A percentile compares a stretch with the other conserved stretches of the same genome.
Conservation (phyloP, 148 eudicot species). For the Linanthus parryae region DNA sequence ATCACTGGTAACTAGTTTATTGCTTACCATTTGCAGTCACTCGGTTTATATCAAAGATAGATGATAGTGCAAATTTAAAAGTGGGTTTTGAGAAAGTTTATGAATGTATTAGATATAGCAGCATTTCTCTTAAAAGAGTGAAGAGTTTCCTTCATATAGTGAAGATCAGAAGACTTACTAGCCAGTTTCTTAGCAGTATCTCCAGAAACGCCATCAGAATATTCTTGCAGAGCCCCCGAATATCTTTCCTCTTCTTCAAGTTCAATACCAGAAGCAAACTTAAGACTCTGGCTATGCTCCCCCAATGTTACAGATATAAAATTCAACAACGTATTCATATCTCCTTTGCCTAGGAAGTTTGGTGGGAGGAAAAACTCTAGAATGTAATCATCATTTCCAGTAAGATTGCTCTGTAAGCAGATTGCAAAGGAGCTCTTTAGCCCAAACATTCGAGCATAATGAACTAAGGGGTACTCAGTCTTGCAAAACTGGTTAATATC, state of each 20-base stretch:
- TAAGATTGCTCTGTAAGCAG: constrained; percentile 71
- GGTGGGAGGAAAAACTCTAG: constrained; percentile 87
- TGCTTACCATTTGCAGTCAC: no score
- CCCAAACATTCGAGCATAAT: constrained; percentile 90
- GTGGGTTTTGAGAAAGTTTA: no score
- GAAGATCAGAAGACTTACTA: no score
- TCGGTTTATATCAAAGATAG: no score
- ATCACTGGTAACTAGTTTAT: no score
- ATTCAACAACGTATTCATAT: constrained; percentile 49
- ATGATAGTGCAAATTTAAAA: no score
- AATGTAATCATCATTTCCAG: constrained; percentile 80
- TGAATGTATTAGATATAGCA: no score
- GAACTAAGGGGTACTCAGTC: constrained; percentile 84
- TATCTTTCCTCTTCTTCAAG: constrained; percentile 54
- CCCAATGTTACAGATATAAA: constrained; percentile 42
- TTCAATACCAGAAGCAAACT: constrained; percentile 68
- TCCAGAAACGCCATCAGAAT: constrained; percentile 80
- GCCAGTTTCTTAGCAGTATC: constrained; percentile 91
- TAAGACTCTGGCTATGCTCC: constrained; percentile 56
- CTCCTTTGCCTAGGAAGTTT: constrained; percentile 25
- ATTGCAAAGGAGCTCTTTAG: constrained; percentile 70
- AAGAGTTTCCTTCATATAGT: no score
- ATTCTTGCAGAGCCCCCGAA: constrained; percentile 70
- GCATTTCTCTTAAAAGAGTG: no score
- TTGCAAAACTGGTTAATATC: constrained; percentile 69